Percentiles rank a stretch among this genome's conserved stretches.
phyloP scores from a whole-genome alignment of 106 monocot species.

The Agapanthus africanus region DNA sequence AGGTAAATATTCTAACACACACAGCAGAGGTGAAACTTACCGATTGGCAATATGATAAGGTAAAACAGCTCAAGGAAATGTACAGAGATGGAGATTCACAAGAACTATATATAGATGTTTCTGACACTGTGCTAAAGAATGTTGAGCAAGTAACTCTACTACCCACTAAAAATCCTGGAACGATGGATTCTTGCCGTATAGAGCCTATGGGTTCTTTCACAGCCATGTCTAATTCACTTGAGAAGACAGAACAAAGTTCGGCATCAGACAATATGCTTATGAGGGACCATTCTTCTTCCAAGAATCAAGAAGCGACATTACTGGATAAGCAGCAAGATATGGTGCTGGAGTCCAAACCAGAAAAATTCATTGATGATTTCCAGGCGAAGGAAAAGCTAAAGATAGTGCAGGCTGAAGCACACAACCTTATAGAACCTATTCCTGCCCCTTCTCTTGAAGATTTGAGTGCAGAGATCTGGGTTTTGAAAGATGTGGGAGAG shows the following conservation, averaged over 20 bases:
- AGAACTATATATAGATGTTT: slow-evolving; percentile 21
- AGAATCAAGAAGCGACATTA: background rate
- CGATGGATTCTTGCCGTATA: background rate
- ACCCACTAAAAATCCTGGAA: background rate
- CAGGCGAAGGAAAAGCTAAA: background rate
- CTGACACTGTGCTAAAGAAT: background rate
- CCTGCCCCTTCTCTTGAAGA: background rate
- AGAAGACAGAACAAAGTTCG: background rate
- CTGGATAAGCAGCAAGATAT: background rate
- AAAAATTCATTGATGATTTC: background rate
- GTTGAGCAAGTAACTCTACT: slow-evolving; percentile 1
- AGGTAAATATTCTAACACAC: slow-evolving; percentile 44
- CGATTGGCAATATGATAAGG: slow-evolving; percentile 23
- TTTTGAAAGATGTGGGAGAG: slow-evolving; percentile 3
- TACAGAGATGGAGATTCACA: slow-evolving; percentile 21
- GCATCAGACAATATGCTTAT: background rate
- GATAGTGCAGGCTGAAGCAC: background rate
- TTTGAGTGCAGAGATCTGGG: slow-evolving; percentile 1
- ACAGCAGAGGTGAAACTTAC: slow-evolving; percentile 23
- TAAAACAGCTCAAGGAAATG: slow-evolving; percentile 27
- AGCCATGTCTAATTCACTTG: background rate
- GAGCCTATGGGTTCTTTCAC: background rate
- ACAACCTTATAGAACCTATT: background rate
- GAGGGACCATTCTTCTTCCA: background rate
- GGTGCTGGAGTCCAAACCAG: slow-evolving; percentile 2